phyloP scores from a whole-genome alignment of 176 grass and related monocot species.

The Zoysia pacifica region DNA sequence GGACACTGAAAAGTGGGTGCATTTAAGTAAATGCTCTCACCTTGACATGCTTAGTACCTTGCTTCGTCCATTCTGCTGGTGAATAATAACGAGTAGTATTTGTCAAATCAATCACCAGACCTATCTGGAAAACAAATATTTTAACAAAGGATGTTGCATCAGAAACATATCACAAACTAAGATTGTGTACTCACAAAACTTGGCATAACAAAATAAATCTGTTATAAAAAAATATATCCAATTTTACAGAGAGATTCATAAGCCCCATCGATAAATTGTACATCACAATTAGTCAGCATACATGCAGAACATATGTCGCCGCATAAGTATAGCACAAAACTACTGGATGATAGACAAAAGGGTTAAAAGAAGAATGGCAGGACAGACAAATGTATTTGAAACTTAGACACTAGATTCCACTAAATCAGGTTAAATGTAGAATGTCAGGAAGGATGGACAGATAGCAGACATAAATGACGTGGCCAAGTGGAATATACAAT shows the following conservation, averaged over 20 bases:
- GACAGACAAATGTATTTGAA: background rate
- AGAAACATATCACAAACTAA: constrained; percentile 9
- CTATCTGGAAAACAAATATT: constrained; percentile 54
- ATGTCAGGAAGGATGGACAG: background rate
- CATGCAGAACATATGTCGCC: background rate
- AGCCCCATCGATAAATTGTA: background rate
- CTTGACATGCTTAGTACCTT: constrained; percentile 95
- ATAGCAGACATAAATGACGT: background rate
- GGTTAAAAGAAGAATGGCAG: background rate
- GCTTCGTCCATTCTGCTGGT: constrained; percentile 75
- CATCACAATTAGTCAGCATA: background rate
- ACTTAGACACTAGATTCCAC: background rate
- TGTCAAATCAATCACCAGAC: constrained; percentile 98
- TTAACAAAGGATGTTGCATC: constrained; percentile 6
- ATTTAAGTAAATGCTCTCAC: constrained; percentile 51
- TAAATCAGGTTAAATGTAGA: background rate
- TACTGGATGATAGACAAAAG: background rate
- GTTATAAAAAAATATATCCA: background rate
- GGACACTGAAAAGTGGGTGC: background rate
- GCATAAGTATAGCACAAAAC: background rate
- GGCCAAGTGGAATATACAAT: background rate
- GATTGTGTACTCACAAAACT: background rate
- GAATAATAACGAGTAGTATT: constrained; percentile 90
- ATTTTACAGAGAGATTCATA: background rate
- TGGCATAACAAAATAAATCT: background rate